Percentiles rank a stretch among this genome's conserved stretches.
phyloP scores from a whole-genome alignment of 306 rosid genomes.

The Sechiopsis laciniata region DNA sequence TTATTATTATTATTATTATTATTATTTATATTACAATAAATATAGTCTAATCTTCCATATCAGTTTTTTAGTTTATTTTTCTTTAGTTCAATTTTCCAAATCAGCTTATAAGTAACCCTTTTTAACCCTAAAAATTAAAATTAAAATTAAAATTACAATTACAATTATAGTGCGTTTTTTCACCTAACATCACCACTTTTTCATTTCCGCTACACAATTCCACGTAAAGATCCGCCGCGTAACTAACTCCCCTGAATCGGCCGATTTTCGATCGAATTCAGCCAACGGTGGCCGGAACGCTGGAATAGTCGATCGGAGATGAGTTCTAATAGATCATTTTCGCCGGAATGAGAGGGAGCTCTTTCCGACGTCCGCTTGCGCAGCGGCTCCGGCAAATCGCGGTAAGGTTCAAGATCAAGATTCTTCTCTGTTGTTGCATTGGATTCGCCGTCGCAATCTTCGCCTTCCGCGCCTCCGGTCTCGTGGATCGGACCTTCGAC shows the following conservation, averaged over 20 bases:
- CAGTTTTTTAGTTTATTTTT: too few relatives aligned
- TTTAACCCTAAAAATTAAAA: background rate
- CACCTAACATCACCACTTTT: too few relatives aligned
- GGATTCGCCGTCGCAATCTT: conserved; percentile 47
- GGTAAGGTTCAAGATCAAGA: conserved; percentile 59
- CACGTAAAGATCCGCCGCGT: too few relatives aligned
- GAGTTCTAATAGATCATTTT: background rate
- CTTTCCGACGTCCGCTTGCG: conserved; percentile 54
- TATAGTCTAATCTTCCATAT: too few relatives aligned
- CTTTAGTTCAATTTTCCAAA: background rate
- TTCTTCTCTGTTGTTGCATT: conserved; percentile 56
- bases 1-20: too few relatives aligned
- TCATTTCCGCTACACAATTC: too few relatives aligned
- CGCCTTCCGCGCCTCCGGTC: conserved; percentile 40
- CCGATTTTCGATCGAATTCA: background rate
- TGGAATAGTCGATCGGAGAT: background rate
- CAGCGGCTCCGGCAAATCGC: conserved; percentile 57
- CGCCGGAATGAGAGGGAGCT: conserved; percentile 55
- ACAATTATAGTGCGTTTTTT: background rate
- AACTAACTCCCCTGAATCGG: background rate
- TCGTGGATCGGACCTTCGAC: conserved; percentile 44
- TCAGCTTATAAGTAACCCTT: background rate
- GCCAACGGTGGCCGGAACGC: background rate
- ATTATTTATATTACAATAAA: background rate
- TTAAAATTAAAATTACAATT: too few relatives aligned